phyloP scores from a whole-genome alignment of 805 yeast genomes.

The Starmerella potacharoeniae region DNA sequence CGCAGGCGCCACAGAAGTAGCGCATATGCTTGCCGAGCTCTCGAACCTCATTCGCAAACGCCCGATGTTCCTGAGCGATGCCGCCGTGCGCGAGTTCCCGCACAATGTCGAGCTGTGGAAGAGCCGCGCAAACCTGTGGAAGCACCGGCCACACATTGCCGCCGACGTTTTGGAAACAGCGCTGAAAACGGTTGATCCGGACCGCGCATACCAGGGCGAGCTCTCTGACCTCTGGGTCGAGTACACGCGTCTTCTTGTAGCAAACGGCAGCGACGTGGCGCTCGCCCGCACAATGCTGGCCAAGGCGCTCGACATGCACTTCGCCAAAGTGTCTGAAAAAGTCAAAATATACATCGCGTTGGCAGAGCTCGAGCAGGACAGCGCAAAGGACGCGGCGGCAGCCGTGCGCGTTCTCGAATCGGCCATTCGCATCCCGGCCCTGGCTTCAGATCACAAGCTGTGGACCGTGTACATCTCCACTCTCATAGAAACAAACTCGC shows the following conservation, averaged over 20 bases:
- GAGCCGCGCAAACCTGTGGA: constrained; percentile 42
- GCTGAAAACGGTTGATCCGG: constrained; percentile 52
- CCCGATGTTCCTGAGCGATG: constrained; percentile 51
- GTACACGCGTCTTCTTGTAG: constrained; percentile 11
- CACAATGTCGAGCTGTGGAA: constrained; percentile 62
- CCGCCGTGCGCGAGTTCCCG: constrained; percentile 48
- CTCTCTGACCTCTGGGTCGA: constrained; percentile 8
- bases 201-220: constrained; percentile 22
- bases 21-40: constrained; percentile 35
- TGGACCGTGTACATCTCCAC: constrained; percentile 12
- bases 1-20: constrained; percentile 51
- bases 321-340: not conserved
- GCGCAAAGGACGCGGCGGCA: not conserved
- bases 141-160: constrained; percentile 31
- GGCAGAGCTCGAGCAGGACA: constrained; percentile 3
- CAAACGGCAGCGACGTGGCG: constrained; percentile 10
- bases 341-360: constrained; percentile 4
- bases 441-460: not conserved
- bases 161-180: constrained; percentile 54
- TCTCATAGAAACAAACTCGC: constrained; percentile 1
- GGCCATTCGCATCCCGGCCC: not conserved
- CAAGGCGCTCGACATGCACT: not conserved
- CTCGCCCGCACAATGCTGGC: not conserved
- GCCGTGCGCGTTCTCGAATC: constrained; percentile 1
- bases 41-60: constrained; percentile 40